phyloP scores from a whole-genome alignment of 176 grass and related monocot species.

The Musa acuminata region DNA sequence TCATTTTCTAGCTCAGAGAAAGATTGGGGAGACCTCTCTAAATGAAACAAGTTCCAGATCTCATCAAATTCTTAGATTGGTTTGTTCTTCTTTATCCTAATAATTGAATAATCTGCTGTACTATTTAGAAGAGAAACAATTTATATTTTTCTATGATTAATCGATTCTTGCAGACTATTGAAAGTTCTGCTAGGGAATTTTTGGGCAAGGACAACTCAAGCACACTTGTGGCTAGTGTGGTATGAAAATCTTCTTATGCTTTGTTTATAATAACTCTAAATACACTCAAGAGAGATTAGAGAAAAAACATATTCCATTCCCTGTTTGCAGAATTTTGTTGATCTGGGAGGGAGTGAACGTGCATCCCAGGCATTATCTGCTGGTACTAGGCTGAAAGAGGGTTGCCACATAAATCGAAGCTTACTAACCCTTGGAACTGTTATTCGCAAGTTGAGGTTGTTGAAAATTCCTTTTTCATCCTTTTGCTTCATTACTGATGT shows the following conservation, averaged over 20 bases:
- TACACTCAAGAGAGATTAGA: neutral
- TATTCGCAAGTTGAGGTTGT: slow-evolving; percentile 19
- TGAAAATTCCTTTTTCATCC: neutral
- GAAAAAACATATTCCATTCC: neutral
- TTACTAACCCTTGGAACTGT: slow-evolving; percentile 11
- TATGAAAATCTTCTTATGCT: neutral
- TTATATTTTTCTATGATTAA: neutral
- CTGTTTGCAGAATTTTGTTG: slow-evolving; percentile 18
- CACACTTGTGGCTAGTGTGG: slow-evolving; percentile 16
- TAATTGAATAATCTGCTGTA: neutral
- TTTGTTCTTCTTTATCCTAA: neutral
- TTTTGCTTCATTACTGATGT: neutral
- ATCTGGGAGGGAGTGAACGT: slow-evolving; percentile 20
- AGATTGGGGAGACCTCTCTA: slow-evolving; percentile 18
- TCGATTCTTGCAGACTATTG: slow-evolving; percentile 7
- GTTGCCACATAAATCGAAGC: slow-evolving; percentile 23
- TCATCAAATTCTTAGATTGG: slow-evolving; percentile 21
- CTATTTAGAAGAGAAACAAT: neutral
- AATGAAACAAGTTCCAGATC: slow-evolving; percentile 25
- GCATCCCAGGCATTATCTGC: slow-evolving; percentile 22
- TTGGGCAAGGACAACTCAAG: slow-evolving; percentile 16
- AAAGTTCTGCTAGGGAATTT: slow-evolving; percentile 15
- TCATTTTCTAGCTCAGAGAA: slow-evolving; percentile 17
- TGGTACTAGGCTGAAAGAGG: slow-evolving; percentile 16
- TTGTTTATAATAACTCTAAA: neutral